Percentiles rank a stretch among this genome's conserved stretches.
These are phyloP conservation scores for Nigrospora oryzae DNA, from an alignment of 2,329 filamentous ascomycete species.

Conservation along the genomic window DNA sequence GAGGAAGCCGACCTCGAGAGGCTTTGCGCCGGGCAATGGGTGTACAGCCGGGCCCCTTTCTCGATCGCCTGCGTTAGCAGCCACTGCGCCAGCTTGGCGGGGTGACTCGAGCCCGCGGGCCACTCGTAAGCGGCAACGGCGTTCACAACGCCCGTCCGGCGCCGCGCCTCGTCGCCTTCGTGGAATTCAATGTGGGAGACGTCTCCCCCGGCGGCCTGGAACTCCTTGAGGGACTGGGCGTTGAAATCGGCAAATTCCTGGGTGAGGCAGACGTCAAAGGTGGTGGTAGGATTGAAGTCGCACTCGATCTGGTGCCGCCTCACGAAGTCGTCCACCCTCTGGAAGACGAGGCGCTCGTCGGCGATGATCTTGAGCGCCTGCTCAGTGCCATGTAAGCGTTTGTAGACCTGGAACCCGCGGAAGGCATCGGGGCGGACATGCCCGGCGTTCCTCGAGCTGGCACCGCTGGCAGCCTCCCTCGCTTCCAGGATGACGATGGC, in stretches of 20 bases:
- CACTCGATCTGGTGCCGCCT: slow-evolving; percentile 29
- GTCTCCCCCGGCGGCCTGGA: slow-evolving; percentile 31
- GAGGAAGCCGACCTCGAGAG: too few relatives aligned
- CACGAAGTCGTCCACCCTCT: slow-evolving; percentile 31
- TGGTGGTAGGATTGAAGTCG: slow-evolving; percentile 36
- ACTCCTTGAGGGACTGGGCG: slow-evolving; percentile 27
- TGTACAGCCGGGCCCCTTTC: slow-evolving; percentile 18
- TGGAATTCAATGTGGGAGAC: slow-evolving; percentile 30
- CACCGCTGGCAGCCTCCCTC: slow-evolving; percentile 32
- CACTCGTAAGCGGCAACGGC: slow-evolving; percentile 39
- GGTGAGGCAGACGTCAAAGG: slow-evolving; percentile 39
- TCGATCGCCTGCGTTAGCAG: slow-evolving; percentile 26
- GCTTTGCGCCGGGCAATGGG: too few relatives aligned
- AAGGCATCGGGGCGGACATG: slow-evolving; percentile 37
- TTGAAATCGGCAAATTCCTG: slow-evolving; percentile 35
- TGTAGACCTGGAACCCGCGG: slow-evolving; percentile 34
- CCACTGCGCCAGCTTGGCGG: slow-evolving; percentile 40
- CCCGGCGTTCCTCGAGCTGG: slow-evolving; percentile 33
- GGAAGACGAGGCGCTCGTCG: slow-evolving; percentile 30
- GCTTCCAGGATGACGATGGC: slow-evolving; percentile 33
- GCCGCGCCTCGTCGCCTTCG: slow-evolving; percentile 26
- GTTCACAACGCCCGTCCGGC: slow-evolving; percentile 24
- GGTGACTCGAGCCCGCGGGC: slow-evolving; percentile 39
- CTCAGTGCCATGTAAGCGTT: slow-evolving; percentile 28
- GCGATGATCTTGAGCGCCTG: slow-evolving; percentile 36